phyloP scores from a whole-genome alignment of 2,329 filamentous ascomycete species.

The Colletotrichum horii region DNA sequence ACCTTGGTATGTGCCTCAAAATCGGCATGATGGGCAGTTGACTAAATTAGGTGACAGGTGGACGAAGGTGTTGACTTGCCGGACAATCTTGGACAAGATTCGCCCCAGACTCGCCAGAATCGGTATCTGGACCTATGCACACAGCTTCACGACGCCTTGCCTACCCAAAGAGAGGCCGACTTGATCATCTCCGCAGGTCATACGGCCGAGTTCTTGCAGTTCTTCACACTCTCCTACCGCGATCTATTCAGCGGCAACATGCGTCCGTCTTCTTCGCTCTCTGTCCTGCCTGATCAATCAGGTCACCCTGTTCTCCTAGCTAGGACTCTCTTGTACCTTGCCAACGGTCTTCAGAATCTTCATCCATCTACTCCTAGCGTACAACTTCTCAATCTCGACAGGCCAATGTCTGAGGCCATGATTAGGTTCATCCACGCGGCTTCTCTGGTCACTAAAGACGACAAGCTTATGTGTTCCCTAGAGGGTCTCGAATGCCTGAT shows the following conservation, averaged over 20 bases:
- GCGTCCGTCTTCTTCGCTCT: neutral
- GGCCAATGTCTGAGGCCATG: slow-evolving; percentile 25
- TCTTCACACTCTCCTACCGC: neutral
- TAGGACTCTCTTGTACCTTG: neutral
- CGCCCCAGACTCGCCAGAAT: too few species aligned
- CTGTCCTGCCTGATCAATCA: neutral
- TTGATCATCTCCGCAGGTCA: neutral
- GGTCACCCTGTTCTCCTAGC: neutral
- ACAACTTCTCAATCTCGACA: slow-evolving; percentile 20
- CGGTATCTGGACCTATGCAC: neutral
- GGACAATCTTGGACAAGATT: neutral
- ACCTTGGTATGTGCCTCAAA: neutral
- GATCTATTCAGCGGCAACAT: neutral
- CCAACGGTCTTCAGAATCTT: neutral
- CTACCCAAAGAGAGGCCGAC: neutral
- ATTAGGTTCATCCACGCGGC: slow-evolving; percentile 32
- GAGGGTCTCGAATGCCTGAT: slow-evolving; percentile 48
- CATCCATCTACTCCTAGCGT: slow-evolving; percentile 28
- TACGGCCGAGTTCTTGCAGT: neutral
- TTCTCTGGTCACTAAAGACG: slow-evolving; percentile 35
- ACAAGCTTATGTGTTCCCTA: slow-evolving; percentile 38
- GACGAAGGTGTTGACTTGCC: neutral
- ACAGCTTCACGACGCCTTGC: neutral
- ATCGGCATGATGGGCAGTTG: too few species aligned
- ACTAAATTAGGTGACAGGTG: neutral